phyloP scores from a whole-genome alignment of 176 grass and related monocot genomes.

The Hordeum vulgare region DNA sequence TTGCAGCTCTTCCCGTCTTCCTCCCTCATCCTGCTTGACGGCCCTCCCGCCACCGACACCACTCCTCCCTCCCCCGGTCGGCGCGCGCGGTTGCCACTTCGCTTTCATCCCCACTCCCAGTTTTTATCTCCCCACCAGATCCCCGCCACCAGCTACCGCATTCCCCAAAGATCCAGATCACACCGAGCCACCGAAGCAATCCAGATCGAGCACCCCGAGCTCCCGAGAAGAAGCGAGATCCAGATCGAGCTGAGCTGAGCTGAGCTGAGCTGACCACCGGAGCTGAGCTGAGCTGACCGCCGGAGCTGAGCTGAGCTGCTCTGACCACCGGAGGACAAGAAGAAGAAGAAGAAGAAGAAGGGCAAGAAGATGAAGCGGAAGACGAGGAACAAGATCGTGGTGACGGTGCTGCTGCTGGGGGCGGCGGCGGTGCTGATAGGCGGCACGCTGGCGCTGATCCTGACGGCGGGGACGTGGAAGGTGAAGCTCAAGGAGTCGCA shows the following conservation, averaged over 20 bases:
- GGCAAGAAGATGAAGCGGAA: slow-evolving; percentile 30
- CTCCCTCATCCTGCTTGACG: background rate
- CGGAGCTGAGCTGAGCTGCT: background rate
- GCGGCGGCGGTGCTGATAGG: slow-evolving; percentile 29
- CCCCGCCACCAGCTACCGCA: background rate
- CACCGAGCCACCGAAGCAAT: too few species aligned
- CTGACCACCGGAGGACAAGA: background rate
- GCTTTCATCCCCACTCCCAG: slow-evolving; percentile 19
- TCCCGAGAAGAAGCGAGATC: background rate
- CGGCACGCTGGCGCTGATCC: slow-evolving; percentile 35
- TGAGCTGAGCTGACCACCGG: background rate
- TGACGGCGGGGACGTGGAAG: slow-evolving; percentile 46
- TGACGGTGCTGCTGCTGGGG: slow-evolving; percentile 9
- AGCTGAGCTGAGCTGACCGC: background rate
- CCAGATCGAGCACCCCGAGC: too few species aligned
- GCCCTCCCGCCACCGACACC: slow-evolving; percentile 21
- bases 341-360: background rate
- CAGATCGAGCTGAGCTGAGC: background rate
- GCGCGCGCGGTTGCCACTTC: slow-evolving; percentile 34
- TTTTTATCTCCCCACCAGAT: slow-evolving; percentile 24
- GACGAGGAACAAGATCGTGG: slow-evolving; percentile 31
- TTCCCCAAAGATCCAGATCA: slow-evolving; percentile 31
- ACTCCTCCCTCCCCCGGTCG: background rate
- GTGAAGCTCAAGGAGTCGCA: slow-evolving; percentile 38
- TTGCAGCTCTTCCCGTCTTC: background rate